phyloP scores from a whole-genome alignment of 2,329 filamentous ascomycete genomes.

The Arthroderma uncinatum region DNA sequence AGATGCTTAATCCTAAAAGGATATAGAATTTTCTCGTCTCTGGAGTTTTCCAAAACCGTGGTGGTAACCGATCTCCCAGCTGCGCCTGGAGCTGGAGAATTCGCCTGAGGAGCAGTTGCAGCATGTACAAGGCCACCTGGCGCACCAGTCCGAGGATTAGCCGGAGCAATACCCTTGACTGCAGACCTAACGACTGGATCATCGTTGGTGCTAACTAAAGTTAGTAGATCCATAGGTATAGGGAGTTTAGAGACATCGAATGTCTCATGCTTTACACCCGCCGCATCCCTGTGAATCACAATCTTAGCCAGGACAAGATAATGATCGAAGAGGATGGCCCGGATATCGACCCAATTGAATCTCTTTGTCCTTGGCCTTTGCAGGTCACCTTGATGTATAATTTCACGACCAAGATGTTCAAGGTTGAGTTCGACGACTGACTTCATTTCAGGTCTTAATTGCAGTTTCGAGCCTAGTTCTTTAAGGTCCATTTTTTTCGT shows the following conservation, averaged over 20 bases:
- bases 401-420: constrained; percentile 81
- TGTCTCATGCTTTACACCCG: constrained; percentile 61
- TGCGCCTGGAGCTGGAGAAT: constrained; percentile 33
- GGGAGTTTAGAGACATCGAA: constrained; percentile 93
- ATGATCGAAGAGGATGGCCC: constrained; percentile 89
- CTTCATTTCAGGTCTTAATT: constrained; percentile 78
- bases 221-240: constrained; percentile 91
- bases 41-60: constrained; percentile 44
- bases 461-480: constrained; percentile 71
- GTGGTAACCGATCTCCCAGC: constrained; percentile 37
- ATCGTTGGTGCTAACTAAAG: constrained; percentile 85
- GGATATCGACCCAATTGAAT: constrained; percentile 87
- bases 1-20: constrained; percentile 95
- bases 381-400: constrained; percentile 80
- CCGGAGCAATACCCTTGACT: constrained; percentile 58
- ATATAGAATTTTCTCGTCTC: constrained; percentile 75
- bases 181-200: constrained; percentile 74
- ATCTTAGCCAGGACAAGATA: constrained; percentile 87
- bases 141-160: constrained; percentile 37
- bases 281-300: constrained; percentile 55
- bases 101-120: constrained; percentile 55
- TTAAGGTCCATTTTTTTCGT: constrained; percentile 79
- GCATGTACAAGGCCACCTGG: constrained; percentile 53
- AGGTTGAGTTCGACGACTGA: constrained; percentile 72
- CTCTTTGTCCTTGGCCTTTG: constrained; percentile 79